These are phyloP conservation scores for Pholiota adiposa DNA, from an alignment of 1,284 basidiomycete species.

Conservation along the genomic window DNA sequence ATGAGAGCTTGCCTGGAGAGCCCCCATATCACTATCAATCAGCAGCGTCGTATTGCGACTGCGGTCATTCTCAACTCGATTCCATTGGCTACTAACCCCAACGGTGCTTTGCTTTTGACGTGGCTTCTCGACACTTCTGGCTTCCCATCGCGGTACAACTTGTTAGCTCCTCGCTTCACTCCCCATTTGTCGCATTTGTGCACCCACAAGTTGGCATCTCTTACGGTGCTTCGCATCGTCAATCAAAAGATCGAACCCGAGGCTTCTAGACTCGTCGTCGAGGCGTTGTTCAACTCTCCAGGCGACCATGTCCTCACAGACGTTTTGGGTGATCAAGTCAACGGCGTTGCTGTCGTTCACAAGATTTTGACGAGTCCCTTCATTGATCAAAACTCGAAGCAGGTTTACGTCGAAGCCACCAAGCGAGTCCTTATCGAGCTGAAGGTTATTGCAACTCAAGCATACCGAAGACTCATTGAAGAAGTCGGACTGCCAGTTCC, in stretches of 20 bases:
- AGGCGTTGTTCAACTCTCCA: constrained; percentile 84
- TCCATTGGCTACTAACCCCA: constrained; percentile 96
- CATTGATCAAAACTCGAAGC: constrained; percentile 74
- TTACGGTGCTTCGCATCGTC: constrained; percentile 91
- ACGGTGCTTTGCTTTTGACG: constrained; percentile 92
- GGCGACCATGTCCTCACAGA: constrained; percentile 91
- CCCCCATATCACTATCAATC: constrained; percentile 81
- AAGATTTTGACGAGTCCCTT: constrained; percentile 90
- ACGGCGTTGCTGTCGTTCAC: constrained; percentile 92
- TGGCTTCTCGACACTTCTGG: constrained; percentile 96
- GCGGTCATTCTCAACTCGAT: constrained; percentile 97
- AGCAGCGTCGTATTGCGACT: constrained; percentile 94
- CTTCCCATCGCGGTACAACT: constrained; percentile 90
- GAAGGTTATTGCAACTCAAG: constrained; percentile 88
- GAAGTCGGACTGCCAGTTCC: constrained; percentile 92
- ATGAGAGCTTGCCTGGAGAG: constrained; percentile 97
- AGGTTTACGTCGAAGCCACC: constrained; percentile 79
- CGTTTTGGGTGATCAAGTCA: constrained; percentile 92
- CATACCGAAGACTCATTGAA: constrained; percentile 92
- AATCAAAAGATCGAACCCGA: constrained; percentile 91
- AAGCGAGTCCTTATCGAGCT: constrained; percentile 88
- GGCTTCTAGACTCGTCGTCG: constrained; percentile 82
- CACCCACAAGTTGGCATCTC: constrained; percentile 96
- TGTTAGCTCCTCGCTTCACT: constrained; percentile 93
- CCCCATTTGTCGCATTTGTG: constrained; percentile 96